phyloP scores from a whole-genome alignment of 257 asterid species.

The Salvia miltiorrhiza region DNA sequence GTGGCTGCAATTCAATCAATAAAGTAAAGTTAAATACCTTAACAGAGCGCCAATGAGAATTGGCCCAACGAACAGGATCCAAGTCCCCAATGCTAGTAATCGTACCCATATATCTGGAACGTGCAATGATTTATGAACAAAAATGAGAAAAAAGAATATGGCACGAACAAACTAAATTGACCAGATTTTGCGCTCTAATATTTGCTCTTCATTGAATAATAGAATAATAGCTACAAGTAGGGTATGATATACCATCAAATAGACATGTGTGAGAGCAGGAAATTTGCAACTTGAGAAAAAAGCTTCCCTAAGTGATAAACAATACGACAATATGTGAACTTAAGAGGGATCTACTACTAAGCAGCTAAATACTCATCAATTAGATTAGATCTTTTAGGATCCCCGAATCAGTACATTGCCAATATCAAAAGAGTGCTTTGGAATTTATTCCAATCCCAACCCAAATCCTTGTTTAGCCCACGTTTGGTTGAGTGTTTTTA shows the following conservation, averaged over 20 bases:
- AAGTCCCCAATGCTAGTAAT: constrained; percentile 90
- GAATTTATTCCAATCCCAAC: no score
- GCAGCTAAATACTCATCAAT: background rate
- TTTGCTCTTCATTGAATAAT: no score
- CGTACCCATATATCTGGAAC: constrained; percentile 92
- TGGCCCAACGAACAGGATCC: constrained; percentile 91
- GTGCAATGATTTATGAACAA: no score
- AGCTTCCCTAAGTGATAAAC: background rate
- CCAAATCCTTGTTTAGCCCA: no score
- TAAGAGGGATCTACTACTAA: background rate
- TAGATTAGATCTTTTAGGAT: background rate
- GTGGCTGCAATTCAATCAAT: background rate
- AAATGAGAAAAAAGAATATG: no score
- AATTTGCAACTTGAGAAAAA: background rate
- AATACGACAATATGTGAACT: background rate
- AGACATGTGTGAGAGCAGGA: constrained; percentile 5
- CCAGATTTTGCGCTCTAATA: no score
- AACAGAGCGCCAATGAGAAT: constrained; percentile 97
- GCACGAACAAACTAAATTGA: no score
- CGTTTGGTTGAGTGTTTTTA: no score
- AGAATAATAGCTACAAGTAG: no score
- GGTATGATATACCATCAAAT: no score
- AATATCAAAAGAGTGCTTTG: no score
- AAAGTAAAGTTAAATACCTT: constrained; percentile 47
- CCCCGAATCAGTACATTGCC: no score